Conservation (phyloP, 1,284 basidiomycete species). For the Cutaneotrichosporon cutaneum region DNA sequence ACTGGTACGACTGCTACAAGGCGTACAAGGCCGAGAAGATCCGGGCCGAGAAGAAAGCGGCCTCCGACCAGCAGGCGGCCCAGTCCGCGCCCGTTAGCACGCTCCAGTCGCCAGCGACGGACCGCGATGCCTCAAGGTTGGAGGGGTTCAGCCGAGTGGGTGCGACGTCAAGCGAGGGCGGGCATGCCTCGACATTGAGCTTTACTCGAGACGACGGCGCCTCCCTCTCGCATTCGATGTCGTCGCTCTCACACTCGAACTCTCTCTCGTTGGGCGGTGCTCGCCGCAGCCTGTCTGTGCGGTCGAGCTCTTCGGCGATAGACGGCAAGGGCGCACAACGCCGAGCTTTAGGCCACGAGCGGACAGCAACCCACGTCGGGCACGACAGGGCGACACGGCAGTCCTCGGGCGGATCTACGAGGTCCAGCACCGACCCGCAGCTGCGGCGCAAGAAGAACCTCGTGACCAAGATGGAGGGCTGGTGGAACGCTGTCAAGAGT, state of each 20-base stretch:
- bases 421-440: slow-evolving; percentile 17
- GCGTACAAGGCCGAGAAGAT: slow-evolving; percentile 60
- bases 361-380: slow-evolving; percentile 16
- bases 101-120: not conserved
- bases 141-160: not conserved
- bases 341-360: slow-evolving; percentile 28
- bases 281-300: slow-evolving; percentile 41
- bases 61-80: not conserved
- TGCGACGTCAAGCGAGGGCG: not conserved
- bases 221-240: not conserved
- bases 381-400: slow-evolving; percentile 27
- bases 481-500: slow-evolving; percentile 55
- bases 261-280: slow-evolving; percentile 13
- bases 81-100: slow-evolving; percentile 5
- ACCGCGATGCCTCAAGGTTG: not conserved
- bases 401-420: slow-evolving; percentile 34
- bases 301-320: slow-evolving; percentile 35
- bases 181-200: slow-evolving; percentile 25
- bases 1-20: slow-evolving; percentile 61
- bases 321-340: slow-evolving; percentile 37
- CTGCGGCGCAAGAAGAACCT: slow-evolving; percentile 51
- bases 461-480: slow-evolving; percentile 55
- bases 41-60: slow-evolving; percentile 46
- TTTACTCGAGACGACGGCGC: slow-evolving; percentile 34
- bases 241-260: not conserved